Evolutionary conservation across 2,329 filamentous ascomycete genomes (phyloP), one percentile per base, ranked within the genome.

Genomic region (Neobulgaria alba): DNA sequence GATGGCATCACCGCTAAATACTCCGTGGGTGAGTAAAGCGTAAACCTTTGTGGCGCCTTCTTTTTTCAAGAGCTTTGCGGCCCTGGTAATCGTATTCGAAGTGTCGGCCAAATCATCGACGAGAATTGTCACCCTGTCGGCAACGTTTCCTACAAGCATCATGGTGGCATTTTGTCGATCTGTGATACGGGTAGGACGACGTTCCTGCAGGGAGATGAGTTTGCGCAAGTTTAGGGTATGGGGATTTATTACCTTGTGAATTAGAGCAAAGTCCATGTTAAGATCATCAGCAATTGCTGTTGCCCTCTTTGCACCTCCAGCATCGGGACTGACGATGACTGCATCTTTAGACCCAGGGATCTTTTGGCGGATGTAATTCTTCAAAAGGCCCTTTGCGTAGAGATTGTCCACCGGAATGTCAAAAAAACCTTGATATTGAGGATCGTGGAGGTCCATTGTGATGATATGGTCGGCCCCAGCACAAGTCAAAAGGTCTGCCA

Each of bases 361-460:
- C 56, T 87, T 78, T 58, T 84, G 79, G 60, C 88, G 81, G 54
- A 83, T 82, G 58, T 82, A 83, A 47, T 73, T 73, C 59, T 81
- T 77, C 39, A 83, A 69, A 37, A 89, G 67, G 36, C 84, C 81
- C 54, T 85, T 79, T 42, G 82, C 90, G 66, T 96, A 96, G 14
- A 98, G 73, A 62, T 98, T 98, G 67, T 98, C 92, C 42, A 98
- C 92, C 2, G 92, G 92, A 43, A 96, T 95, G 59, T 98, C 90
- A 60, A 98, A 96, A 71, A 95, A 98, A 39, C 92, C 92, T 65
- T 98, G 92, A 59, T 96, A 96, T 64, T 98, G 88, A 31, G 87
- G 85, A 62, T 95, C 90, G 61, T 92, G 87, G 38, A 98, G 74
- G 60, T 98, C 92, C 85, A 98, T 93, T 21, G 90, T 95, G 61